Evolutionary conservation across 208 protist species (phyloP).

Genomic region (Leishmania mexicana): DNA sequence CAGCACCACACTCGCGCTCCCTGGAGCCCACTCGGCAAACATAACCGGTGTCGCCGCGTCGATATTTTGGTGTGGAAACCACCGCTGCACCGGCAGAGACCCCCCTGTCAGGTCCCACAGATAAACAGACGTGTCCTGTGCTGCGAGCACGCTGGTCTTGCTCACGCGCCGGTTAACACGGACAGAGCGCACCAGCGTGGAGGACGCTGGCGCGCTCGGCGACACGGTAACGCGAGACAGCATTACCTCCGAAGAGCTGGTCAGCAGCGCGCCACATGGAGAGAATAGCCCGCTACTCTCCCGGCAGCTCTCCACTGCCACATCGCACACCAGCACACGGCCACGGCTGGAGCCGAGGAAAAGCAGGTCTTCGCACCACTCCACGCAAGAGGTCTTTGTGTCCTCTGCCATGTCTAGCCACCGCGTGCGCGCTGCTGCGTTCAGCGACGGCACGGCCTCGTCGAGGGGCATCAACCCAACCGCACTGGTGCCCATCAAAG

Average conservation of each 20-base stretch:
- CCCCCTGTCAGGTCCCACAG: slow-evolving; percentile 68
- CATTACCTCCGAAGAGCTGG: slow-evolving; percentile 24
- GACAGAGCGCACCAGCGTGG: slow-evolving; percentile 70
- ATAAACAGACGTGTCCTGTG: slow-evolving; percentile 46
- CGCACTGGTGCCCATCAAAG: slow-evolving; percentile 50
- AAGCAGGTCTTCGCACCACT: slow-evolving; percentile 69
- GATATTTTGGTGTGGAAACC: slow-evolving; percentile 42
- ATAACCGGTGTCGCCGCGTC: slow-evolving; percentile 46
- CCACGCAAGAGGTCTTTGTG: slow-evolving; percentile 41
- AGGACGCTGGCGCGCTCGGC: slow-evolving; percentile 56
- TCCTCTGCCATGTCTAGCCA: slow-evolving; percentile 71
- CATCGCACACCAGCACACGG: slow-evolving; percentile 62
- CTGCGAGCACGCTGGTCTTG: slow-evolving; percentile 42
- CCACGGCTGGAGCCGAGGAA: slow-evolving; percentile 73
- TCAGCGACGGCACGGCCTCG: slow-evolving; percentile 35
- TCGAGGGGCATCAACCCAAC: slow-evolving; percentile 67
- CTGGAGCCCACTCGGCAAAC: slow-evolving; percentile 77
- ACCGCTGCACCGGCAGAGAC: slow-evolving; percentile 49
- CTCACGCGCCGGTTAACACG: slow-evolving; percentile 45
- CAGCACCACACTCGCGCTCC: slow-evolving; percentile 63
- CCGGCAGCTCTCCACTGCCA: slow-evolving; percentile 24
- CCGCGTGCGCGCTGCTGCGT: slow-evolving; percentile 51
- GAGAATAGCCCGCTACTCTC: slow-evolving; percentile 31
- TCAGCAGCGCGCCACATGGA: slow-evolving; percentile 36
- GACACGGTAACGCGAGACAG: slow-evolving; percentile 64